Evolutionary conservation across 2,329 filamentous ascomycete genomes (phyloP), one percentile per base, ranked within the genome.

Genomic region (Paraphaeosphaeria sporulosa): DNA sequence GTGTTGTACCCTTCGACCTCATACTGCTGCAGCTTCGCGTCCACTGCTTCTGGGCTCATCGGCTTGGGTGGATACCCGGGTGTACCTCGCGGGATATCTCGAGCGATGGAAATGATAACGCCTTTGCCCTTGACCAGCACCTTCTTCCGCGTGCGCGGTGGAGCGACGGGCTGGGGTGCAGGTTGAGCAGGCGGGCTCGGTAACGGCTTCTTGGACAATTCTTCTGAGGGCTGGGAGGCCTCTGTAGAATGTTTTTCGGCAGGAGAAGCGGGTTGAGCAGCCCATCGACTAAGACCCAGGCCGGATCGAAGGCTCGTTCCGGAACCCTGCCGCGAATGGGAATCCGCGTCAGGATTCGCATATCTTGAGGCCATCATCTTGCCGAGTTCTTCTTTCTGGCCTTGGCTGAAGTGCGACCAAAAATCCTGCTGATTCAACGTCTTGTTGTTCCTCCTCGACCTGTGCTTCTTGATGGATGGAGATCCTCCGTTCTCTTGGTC

Each of bases 1-100:
- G 86, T 86, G 67, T 87, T 84, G 72, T 92, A 93, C 10, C 91
- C 91, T 38, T 89, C 80, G 66, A 90, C 82, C 72, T 90, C 83
- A 84, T 91, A 92, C 4, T 85, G 84, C 51, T 81, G 81, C 64
- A 92, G 80, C 81, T 91, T 91, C 10, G 83, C 80, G 34, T 85
- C 75, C 4, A 89, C 85, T 53, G 90, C 86, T 19, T 82, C 76
- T 38, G 83, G 61, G 58, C 71, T 79, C 73, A 83, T 75, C 5
- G 82, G 82, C 59, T 72, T 77, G 23, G 77, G 76, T 8, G 79
- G 72, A 52, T 78, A 81, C 21, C 78, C 76, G 17, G 78, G 76
- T 10, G 71, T 76, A n/a, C 76, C 76, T 59, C 76, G 58, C 9
- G 78, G 78, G 50, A 80, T 76, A 48, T 81, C 73, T 30, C 72